These are phyloP conservation scores for Alternaria alternata DNA, from an alignment of 2,329 filamentous ascomycete genomes.

Conservation along the genomic window DNA sequence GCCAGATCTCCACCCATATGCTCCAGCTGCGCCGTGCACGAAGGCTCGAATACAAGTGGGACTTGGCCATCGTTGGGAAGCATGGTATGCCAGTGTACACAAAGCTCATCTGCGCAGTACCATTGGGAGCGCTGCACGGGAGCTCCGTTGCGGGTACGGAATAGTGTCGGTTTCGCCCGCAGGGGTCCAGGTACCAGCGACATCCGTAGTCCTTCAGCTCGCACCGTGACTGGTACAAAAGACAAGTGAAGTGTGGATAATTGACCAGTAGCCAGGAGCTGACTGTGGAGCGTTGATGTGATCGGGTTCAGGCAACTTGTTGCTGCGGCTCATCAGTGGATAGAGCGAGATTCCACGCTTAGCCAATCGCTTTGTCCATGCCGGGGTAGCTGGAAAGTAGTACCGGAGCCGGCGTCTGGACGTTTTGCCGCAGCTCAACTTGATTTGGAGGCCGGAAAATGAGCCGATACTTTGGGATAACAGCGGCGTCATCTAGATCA, in stretches of 20 bases:
- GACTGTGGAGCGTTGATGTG: constrained; percentile 30
- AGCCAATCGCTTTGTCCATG: constrained; percentile 35
- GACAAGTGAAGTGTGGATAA: constrained; percentile 21
- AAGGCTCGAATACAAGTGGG: constrained; percentile 22
- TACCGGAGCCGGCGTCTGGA: constrained; percentile 30
- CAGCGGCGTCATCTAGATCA: constrained; percentile 25
- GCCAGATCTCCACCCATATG: constrained; percentile 25
- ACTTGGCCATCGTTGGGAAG: constrained; percentile 39
- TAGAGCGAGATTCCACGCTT: constrained; percentile 23
- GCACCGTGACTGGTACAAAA: constrained; percentile 36
- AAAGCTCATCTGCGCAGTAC: constrained; percentile 26
- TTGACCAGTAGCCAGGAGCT: constrained; percentile 27
- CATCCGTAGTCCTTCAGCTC: constrained; percentile 26
- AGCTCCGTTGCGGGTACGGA: constrained; percentile 41
- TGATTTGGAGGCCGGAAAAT: constrained; percentile 38
- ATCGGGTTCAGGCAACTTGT: constrained; percentile 31
- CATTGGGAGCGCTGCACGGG: constrained; percentile 36
- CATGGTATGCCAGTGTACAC: constrained; percentile 26
- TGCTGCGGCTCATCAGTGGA: constrained; percentile 41
- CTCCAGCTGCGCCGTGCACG: constrained; percentile 36
- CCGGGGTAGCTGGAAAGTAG: constrained; percentile 28
- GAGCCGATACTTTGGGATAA: constrained; percentile 30
- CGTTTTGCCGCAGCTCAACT: constrained; percentile 26
- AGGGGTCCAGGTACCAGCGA: constrained; percentile 34
- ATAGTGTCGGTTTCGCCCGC: constrained; percentile 34